Percentiles rank a stretch among this genome's conserved stretches.
phyloP scores from a whole-genome alignment of 192 early-diverging fungal species.

The Backusella sp. region DNA sequence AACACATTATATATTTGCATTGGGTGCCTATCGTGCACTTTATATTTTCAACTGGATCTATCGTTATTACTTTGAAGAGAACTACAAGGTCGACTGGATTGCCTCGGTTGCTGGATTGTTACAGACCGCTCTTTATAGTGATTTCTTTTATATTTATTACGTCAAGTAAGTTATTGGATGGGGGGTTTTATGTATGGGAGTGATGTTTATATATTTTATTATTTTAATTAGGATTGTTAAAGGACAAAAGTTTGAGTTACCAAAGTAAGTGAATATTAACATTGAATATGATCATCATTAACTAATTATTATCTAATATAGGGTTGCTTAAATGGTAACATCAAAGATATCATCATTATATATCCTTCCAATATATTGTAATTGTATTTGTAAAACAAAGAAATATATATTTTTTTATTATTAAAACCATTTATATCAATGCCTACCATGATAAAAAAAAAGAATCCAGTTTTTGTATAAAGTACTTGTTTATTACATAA shows the following conservation, averaged over 20 bases:
- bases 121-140: constrained; percentile 94
- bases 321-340: not conserved
- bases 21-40: constrained; percentile 88
- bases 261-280: constrained; percentile 36
- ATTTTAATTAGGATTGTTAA: constrained; percentile 55
- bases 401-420: not conserved
- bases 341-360: not conserved
- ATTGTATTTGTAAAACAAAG: not conserved
- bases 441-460: too few relatives aligned
- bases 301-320: not conserved
- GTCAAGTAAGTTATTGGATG: constrained; percentile 52
- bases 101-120: constrained; percentile 87
- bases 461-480: too few relatives aligned
- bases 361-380: not conserved
- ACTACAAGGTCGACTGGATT: constrained; percentile 63
- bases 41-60: constrained; percentile 97
- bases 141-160: constrained; percentile 98
- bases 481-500: too few relatives aligned
- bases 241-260: constrained; percentile 68
- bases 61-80: constrained; percentile 52
- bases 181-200: not conserved
- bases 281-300: not conserved
- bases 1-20: constrained; percentile 96
- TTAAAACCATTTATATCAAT: not conserved
- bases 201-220: not conserved